Base-by-base conservation (phyloP, 768 basidiomycete species). In the Scleroderma citrinum region DNA sequence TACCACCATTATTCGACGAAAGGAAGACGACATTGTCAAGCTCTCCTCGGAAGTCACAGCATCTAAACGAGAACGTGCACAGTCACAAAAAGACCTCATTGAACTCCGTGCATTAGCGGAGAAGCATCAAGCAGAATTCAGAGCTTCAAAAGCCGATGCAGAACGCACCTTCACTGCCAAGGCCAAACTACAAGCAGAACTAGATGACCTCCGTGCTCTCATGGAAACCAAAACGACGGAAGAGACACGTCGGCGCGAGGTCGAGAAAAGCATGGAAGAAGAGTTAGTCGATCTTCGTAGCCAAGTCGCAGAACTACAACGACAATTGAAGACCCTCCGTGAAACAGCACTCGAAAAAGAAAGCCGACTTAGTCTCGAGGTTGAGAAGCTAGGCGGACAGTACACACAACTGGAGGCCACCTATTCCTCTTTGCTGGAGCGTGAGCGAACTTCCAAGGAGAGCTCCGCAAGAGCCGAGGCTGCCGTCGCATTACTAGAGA, bases 181-280 rank as follows among this genome's bases (percentile, higher is more conserved):
- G 23, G 69, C 70, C 23, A 87, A 83, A 58, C 71, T 95, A 2
- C 83, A 90, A 58, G 77, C 75, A 35, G 94, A 96, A 65, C 71
- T 96, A 11, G 93, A 95, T 58, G 86, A 90, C 52, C 74, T 98
- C 7, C 84, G 93, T 7, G 71, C 78, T n/a, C 70, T 88, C 13
- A 79, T 96, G 71, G 83, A 85, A 40, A 87, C 88, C 1, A 96
- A 92, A 65, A 78, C 84, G 0, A 84, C 82, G 21, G 93, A 97
- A 64, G 93, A 92, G 59, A 85, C 80, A 8, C 83, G 85, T 26
- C 80, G 89, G 16, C 78, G 76, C 30, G 89, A 96, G 61, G 91
- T 83, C 1, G 90, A 92, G 63, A 85, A 83, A 66, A 86, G 87
- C 67, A 90, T 85, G 58, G 93, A 97, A 55, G 74, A 80, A 39